A percentile compares a stretch with the other conserved stretches of the same genome.
Evolutionary conservation across 2,329 filamentous ascomycete species (phyloP).

Genomic region (Trichoderma breve): DNA sequence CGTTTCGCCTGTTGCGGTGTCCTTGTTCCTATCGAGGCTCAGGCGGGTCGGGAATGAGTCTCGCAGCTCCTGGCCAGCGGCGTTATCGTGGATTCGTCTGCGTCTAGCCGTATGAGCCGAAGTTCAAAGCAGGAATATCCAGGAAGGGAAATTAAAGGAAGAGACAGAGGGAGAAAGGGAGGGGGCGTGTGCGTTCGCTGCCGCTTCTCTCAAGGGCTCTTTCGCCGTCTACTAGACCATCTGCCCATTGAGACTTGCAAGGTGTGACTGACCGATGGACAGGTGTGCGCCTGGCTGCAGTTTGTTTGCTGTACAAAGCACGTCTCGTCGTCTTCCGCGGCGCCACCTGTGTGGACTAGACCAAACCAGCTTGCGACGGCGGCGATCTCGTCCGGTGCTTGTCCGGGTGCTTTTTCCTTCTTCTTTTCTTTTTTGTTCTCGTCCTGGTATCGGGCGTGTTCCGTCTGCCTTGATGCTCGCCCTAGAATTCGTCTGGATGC

Average conservation of each 20-base stretch:
- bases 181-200: slow-evolving; percentile 8
- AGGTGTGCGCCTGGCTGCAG: slow-evolving; percentile 13
- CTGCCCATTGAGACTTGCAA: slow-evolving; percentile 7
- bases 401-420: not conserved
- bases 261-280: slow-evolving; percentile 15
- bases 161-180: not conserved
- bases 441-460: not conserved
- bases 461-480: not conserved
- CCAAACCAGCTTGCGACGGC: not conserved
- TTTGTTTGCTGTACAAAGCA: slow-evolving; percentile 5
- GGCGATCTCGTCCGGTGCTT: not conserved
- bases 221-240: not conserved
- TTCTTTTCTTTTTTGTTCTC: not conserved
- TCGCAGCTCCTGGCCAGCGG: not conserved
- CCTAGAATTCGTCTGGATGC: not conserved
- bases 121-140: not conserved
- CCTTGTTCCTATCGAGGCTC: not conserved
- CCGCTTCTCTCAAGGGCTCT: not conserved
- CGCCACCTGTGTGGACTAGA: slow-evolving; percentile 16
- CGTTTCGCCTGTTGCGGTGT: not conserved
- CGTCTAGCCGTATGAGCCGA: slow-evolving; percentile 13
- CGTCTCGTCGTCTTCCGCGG: not conserved
- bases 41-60: not conserved
- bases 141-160: slow-evolving; percentile 14
- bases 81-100: slow-evolving; percentile 1